Percentiles rank a stretch among this genome's conserved stretches.
These are phyloP conservation scores for Phaeosphaeria sp. DNA, from an alignment of 2,329 filamentous ascomycete species.

Conservation along the genomic window DNA sequence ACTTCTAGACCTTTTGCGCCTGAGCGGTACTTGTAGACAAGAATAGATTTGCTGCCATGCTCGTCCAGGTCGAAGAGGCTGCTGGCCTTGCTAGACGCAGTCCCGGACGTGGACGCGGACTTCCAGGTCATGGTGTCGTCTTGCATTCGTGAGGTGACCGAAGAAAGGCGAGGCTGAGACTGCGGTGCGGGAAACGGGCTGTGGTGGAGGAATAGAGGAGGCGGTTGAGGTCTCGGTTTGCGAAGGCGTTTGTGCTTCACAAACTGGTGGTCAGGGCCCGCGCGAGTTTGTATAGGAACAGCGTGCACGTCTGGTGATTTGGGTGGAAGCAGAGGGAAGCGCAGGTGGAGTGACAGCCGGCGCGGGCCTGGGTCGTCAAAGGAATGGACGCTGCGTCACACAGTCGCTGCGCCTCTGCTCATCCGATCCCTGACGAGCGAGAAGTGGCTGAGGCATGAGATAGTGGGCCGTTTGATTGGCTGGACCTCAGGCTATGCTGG, in stretches of 20 bases:
- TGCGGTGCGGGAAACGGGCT: slow-evolving; percentile 24
- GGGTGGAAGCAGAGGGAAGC: slow-evolving; percentile 13
- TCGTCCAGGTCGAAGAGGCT: slow-evolving; percentile 55
- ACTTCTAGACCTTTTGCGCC: slow-evolving; percentile 48
- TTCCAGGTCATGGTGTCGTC: slow-evolving; percentile 51
- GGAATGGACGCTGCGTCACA: slow-evolving; percentile 25
- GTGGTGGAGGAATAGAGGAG: slow-evolving; percentile 8
- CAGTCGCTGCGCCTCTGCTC: slow-evolving; percentile 25
- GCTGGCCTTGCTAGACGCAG: slow-evolving; percentile 46
- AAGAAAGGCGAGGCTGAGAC: slow-evolving; percentile 37
- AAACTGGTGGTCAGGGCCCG: slow-evolving; percentile 26
- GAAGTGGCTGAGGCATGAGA: slow-evolving; percentile 15
- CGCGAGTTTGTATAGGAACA: slow-evolving; percentile 38
- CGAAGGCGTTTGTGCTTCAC: slow-evolving; percentile 25
- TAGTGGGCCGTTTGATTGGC: slow-evolving; percentile 11
- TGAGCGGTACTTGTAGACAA: slow-evolving; percentile 56
- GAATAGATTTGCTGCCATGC: slow-evolving; percentile 50
- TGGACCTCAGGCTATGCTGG: background rate
- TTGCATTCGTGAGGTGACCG: slow-evolving; percentile 18
- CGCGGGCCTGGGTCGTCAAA: slow-evolving; percentile 18
- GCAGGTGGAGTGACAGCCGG: slow-evolving; percentile 30
- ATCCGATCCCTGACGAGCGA: slow-evolving; percentile 6
- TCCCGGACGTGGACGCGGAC: slow-evolving; percentile 51
- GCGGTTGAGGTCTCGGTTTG: slow-evolving; percentile 11
- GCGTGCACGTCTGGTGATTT: slow-evolving; percentile 38